phyloP scores from a whole-genome alignment of 2,329 filamentous ascomycete species.

The Cladophialophora carrionii region DNA sequence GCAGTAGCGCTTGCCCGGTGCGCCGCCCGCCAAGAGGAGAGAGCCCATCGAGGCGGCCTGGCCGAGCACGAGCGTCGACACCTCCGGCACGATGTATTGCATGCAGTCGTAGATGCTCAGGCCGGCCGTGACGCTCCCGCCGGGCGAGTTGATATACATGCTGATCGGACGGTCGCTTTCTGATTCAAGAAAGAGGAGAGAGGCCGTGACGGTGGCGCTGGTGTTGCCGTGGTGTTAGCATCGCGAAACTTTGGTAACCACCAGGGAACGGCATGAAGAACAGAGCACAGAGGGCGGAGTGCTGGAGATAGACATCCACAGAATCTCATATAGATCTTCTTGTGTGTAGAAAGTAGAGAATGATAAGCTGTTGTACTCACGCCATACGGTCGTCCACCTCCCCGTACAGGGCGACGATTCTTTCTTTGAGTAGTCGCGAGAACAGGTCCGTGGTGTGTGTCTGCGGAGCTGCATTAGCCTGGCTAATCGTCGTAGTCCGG shows the following conservation, averaged over 20 bases:
- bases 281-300: not conserved
- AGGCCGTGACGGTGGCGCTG: slow-evolving; percentile 83
- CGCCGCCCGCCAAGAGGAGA: slow-evolving; percentile 81
- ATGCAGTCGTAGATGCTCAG: slow-evolving; percentile 97
- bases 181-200: slow-evolving; percentile 96
- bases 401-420: slow-evolving; percentile 63
- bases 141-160: slow-evolving; percentile 97
- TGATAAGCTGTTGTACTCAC: not conserved
- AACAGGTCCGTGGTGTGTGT: slow-evolving; percentile 71
- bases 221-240: not conserved
- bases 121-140: slow-evolving; percentile 85
- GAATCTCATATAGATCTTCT: not conserved
- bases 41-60: slow-evolving; percentile 95
- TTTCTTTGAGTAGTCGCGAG: slow-evolving; percentile 74
- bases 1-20: slow-evolving; percentile 80
- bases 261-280: not conserved
- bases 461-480: not conserved
- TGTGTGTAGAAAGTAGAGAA: no score
- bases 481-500: not conserved
- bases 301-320: not conserved
- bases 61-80: slow-evolving; percentile 92
- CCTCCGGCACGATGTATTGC: slow-evolving; percentile 90
- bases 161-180: slow-evolving; percentile 87
- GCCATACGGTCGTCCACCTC: slow-evolving; percentile 79
- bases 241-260: not conserved